A percentile compares a stretch with the other conserved stretches of the same genome.
phyloP scores from a whole-genome alignment of 257 asterid species.

The Capsicum baccatum region DNA sequence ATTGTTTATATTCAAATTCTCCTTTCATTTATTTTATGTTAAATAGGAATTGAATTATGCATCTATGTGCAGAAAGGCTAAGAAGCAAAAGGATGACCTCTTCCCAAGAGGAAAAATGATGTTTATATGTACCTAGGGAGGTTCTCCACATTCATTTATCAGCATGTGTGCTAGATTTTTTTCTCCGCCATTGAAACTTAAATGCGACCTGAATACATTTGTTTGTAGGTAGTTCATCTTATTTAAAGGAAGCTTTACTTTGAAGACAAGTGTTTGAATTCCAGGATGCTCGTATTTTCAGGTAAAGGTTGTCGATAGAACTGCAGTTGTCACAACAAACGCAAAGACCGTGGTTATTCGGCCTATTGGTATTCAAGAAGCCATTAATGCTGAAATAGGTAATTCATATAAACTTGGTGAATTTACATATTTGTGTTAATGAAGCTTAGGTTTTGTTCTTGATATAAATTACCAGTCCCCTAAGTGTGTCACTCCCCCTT shows the following conservation, averaged over 20 bases:
- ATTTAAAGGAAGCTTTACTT: neutral
- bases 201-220: neutral
- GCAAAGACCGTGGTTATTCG: conserved; percentile 80
- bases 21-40: too few relatives aligned
- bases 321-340: conserved; percentile 68
- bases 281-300: conserved; percentile 41
- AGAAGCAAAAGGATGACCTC: too few relatives aligned
- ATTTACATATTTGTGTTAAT: neutral
- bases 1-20: too few relatives aligned
- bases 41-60: too few relatives aligned
- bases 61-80: too few relatives aligned
- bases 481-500: neutral
- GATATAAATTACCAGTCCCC: neutral
- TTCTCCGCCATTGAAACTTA: neutral
- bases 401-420: conserved; percentile 30
- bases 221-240: conserved; percentile 1
- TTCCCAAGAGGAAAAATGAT: too few relatives aligned
- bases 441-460: neutral
- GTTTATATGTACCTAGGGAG: too few relatives aligned
- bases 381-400: conserved; percentile 76
- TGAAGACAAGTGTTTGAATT: neutral
- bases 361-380: conserved; percentile 81
- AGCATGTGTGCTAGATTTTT: neutral
- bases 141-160: neutral
- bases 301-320: conserved; percentile 86